Conservation (phyloP, 768 basidiomycete species). For the Artomyces pyxidatus region DNA sequence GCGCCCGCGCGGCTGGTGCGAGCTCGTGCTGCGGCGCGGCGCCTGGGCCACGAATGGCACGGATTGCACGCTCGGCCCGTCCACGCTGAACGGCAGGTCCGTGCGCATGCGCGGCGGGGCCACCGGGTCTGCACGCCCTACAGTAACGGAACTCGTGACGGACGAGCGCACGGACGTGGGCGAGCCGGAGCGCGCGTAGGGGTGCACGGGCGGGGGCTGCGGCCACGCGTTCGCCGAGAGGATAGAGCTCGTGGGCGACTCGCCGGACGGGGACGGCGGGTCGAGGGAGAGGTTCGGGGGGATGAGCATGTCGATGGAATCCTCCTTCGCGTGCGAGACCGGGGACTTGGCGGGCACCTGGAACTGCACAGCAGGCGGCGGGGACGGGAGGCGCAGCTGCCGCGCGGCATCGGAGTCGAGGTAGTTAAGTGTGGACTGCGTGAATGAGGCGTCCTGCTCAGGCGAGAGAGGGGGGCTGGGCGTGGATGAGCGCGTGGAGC, state of each 20-base stretch:
- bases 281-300: background rate
- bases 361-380: constrained; percentile 1
- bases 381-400: constrained; percentile 6
- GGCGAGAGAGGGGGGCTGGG: constrained; percentile 3
- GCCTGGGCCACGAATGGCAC: constrained; percentile 3
- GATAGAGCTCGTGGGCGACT: constrained; percentile 1
- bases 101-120: constrained; percentile 2
- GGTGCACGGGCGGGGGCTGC: background rate
- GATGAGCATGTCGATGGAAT: background rate
- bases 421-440: constrained; percentile 6
- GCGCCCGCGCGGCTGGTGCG: background rate
- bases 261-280: background rate
- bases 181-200: background rate
- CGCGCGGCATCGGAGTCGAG: constrained; percentile 8
- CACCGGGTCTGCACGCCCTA: background rate
- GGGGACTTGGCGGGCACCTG: background rate
- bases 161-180: background rate
- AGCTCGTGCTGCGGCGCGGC: constrained; percentile 2
- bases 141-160: background rate
- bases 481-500: constrained; percentile 2
- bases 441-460: constrained; percentile 6
- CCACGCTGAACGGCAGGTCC: background rate
- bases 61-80: background rate
- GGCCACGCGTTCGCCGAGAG: constrained; percentile 10
- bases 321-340: background rate